Conservation (phyloP, 2,329 filamentous ascomycete genomes). For the Fusarium devonianum region DNA sequence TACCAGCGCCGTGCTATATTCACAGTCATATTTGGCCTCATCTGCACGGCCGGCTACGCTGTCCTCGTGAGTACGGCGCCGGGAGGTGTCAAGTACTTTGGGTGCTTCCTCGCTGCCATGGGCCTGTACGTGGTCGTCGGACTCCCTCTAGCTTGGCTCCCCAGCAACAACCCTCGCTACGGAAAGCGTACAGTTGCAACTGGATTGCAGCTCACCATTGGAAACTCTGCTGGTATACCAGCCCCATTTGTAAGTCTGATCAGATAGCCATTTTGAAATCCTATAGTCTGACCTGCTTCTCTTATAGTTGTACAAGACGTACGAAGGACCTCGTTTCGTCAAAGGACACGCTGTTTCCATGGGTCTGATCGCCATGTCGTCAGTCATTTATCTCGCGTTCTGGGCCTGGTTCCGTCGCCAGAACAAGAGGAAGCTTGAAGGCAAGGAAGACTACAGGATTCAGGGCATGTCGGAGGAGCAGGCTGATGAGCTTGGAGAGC, state of each 20-base stretch:
- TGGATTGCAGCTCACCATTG: slow-evolving; percentile 68
- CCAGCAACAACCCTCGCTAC: slow-evolving; percentile 68
- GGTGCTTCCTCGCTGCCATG: slow-evolving; percentile 68
- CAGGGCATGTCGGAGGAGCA: slow-evolving; percentile 43
- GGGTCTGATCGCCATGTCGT: slow-evolving; percentile 54
- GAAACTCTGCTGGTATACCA: slow-evolving; percentile 69
- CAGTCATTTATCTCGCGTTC: slow-evolving; percentile 51
- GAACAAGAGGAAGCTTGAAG: slow-evolving; percentile 46
- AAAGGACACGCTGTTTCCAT: slow-evolving; percentile 60
- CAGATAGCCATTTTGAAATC: rapidly evolving
- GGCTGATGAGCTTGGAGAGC: slow-evolving; percentile 43
- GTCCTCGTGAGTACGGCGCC: slow-evolving; percentile 63
- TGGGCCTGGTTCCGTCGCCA: slow-evolving; percentile 43
- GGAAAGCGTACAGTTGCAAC: slow-evolving; percentile 69
- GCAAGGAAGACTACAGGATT: slow-evolving; percentile 41
- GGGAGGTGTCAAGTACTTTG: slow-evolving; percentile 65
- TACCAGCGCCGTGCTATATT: slow-evolving; percentile 64
- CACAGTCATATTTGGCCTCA: slow-evolving; percentile 57
- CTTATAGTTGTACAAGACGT: slow-evolving; percentile 39
- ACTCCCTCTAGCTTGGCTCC: slow-evolving; percentile 51
- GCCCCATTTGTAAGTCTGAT: slow-evolving; percentile 56
- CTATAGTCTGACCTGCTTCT: background rate
- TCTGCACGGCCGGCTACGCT: slow-evolving; percentile 64
- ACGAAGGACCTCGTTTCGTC: slow-evolving; percentile 54
- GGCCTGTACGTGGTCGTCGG: slow-evolving; percentile 61